Evolutionary conservation across 768 basidiomycete genomes (phyloP).

Genomic region (Lepiota venenata): DNA sequence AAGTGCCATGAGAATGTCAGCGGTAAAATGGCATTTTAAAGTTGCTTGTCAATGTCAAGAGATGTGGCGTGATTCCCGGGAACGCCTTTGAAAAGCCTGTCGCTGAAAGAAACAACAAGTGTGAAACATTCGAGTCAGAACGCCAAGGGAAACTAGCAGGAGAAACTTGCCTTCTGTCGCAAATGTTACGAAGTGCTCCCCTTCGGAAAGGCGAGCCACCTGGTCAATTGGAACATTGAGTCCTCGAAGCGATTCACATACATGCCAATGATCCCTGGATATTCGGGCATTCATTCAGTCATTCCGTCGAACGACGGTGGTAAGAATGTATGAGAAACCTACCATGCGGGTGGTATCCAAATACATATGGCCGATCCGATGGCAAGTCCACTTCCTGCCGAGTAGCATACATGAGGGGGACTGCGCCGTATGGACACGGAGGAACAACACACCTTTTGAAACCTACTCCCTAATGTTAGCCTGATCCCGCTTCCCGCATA

Average conservation of each 20-base stretch:
- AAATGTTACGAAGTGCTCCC: constrained; percentile 95
- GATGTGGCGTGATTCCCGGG: constrained; percentile 90
- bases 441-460: constrained; percentile 43
- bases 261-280: constrained; percentile 94
- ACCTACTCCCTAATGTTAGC: constrained; percentile 31
- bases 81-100: constrained; percentile 89
- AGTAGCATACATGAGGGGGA: constrained; percentile 2
- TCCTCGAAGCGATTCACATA: constrained; percentile 33
- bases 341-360: constrained; percentile 99
- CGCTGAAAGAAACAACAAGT: constrained; percentile 41
- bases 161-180: constrained; percentile 76
- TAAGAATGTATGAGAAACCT: constrained; percentile 15
- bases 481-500: constrained; percentile 9
- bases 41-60: constrained; percentile 87
- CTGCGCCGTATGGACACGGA: not conserved
- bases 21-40: constrained; percentile 93
- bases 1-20: constrained; percentile 79
- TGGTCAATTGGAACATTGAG: not conserved
- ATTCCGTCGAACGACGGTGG: not conserved
- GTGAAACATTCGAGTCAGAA: constrained; percentile 2
- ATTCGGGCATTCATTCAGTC: constrained; percentile 11
- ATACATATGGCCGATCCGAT: constrained; percentile 89
- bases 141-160: not conserved
- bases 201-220: constrained; percentile 34
- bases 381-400: constrained; percentile 86